Percentiles rank a stretch among this genome's conserved stretches.
phyloP scores from a whole-genome alignment of 2,329 filamentous ascomycete species.

The Diaporthe sp. region DNA sequence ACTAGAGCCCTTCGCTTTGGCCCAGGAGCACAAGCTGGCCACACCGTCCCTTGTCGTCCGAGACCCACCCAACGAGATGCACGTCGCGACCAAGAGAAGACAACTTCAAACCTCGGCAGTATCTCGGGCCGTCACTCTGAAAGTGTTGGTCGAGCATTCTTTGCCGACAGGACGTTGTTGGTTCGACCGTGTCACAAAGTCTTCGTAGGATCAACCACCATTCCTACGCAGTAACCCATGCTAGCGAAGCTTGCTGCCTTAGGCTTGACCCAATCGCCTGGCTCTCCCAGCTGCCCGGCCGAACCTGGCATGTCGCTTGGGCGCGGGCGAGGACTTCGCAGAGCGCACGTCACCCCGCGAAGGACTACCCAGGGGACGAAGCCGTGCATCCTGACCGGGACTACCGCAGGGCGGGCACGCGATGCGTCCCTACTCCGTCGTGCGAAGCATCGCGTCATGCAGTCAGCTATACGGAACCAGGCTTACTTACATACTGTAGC shows the following conservation, averaged over 20 bases:
- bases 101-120: neutral
- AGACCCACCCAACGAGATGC: neutral
- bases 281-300: neutral
- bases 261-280: conserved; percentile 3
- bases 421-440: neutral
- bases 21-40: conserved; percentile 11
- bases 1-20: neutral
- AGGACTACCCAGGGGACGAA: neutral
- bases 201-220: conserved; percentile 15
- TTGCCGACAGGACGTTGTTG: neutral
- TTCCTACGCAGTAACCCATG: neutral
- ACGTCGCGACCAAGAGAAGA: neutral
- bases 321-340: neutral
- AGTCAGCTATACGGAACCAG: neutral
- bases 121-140: neutral
- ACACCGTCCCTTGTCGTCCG: neutral
- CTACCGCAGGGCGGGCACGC: neutral
- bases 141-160: neutral
- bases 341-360: neutral
- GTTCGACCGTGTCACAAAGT: neutral
- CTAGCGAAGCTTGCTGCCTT: conserved; percentile 4
- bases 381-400: neutral
- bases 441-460: conserved; percentile 17
- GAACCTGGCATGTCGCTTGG: neutral
- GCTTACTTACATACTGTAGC: neutral